Conservation (phyloP, 306 rosid species). For the Rosa lucieae region DNA sequence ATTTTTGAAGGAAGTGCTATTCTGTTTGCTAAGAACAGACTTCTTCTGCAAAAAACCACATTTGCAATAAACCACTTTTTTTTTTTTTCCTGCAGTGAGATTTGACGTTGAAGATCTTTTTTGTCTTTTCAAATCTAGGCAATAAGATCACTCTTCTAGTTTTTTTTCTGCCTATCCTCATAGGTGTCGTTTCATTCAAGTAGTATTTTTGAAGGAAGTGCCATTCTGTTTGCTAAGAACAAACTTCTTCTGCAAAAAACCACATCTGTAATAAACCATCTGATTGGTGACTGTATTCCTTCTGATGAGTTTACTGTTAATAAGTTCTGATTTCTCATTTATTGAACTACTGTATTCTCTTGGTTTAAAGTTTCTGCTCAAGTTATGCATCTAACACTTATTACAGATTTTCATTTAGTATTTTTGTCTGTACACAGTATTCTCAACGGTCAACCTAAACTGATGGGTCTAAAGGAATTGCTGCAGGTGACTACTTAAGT, state of each 20-base stretch:
- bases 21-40: not conserved
- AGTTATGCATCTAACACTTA: slow-evolving; percentile 3
- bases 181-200: not conserved
- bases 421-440: slow-evolving; percentile 49
- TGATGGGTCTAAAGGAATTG: slow-evolving; percentile 86
- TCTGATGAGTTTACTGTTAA: slow-evolving; percentile 2
- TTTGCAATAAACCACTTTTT: not conserved
- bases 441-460: slow-evolving; percentile 80
- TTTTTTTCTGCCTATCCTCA: not conserved
- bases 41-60: not conserved
- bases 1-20: not conserved
- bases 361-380: not conserved
- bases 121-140: not conserved
- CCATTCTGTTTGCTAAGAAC: not conserved
- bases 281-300: not conserved
- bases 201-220: not conserved
- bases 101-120: not conserved
- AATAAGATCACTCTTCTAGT: not conserved
- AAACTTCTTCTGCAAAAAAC: not conserved
- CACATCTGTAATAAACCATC: not conserved
- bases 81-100: not conserved
- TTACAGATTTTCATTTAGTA: slow-evolving; percentile 17
- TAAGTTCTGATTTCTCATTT: not conserved
- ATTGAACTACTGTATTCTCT: not conserved
- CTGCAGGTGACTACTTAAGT: slow-evolving; percentile 53